A percentile compares a stretch with the other conserved stretches of the same genome.
Conservation (phyloP, 345 rosid genomes). For the Syzygium grande region DNA sequence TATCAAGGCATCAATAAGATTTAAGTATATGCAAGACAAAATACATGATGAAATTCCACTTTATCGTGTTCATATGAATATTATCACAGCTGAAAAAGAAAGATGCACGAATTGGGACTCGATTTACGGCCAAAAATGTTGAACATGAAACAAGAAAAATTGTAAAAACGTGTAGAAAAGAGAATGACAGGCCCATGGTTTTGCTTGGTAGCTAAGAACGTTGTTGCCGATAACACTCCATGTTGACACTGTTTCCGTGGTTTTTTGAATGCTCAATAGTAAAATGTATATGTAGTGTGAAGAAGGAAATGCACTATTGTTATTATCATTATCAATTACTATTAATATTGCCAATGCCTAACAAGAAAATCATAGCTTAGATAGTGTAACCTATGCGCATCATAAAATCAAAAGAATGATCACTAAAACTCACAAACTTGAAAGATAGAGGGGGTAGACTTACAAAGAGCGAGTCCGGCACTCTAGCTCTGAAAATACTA, state of each 20-base stretch:
- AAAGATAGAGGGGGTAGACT: not conserved
- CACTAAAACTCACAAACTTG: not conserved
- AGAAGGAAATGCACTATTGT: not conserved
- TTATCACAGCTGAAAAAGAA: not conserved
- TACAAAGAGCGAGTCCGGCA: not conserved
- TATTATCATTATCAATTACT: not conserved
- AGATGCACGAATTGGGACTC: not conserved
- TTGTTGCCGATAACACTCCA: not conserved
- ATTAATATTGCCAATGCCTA: not conserved
- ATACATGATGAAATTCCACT: not conserved
- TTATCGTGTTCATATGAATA: not conserved
- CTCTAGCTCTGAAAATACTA: not conserved
- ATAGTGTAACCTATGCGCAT: not conserved
- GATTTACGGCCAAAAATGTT: not conserved
- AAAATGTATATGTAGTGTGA: not conserved
- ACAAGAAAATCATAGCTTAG: not conserved
- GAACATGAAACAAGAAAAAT: not conserved
- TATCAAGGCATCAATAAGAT: not conserved
- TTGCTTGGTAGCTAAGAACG: not conserved
- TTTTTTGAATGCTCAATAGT: not conserved
- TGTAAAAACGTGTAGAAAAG: not conserved
- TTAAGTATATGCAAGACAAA: not conserved
- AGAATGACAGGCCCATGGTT: not conserved
- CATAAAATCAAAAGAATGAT: not conserved
- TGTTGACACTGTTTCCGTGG: not conserved